Percentiles rank a stretch among this genome's conserved stretches.
phyloP scores from a whole-genome alignment of 75 land plant genomes.

The Isoetes taiwanensis region DNA sequence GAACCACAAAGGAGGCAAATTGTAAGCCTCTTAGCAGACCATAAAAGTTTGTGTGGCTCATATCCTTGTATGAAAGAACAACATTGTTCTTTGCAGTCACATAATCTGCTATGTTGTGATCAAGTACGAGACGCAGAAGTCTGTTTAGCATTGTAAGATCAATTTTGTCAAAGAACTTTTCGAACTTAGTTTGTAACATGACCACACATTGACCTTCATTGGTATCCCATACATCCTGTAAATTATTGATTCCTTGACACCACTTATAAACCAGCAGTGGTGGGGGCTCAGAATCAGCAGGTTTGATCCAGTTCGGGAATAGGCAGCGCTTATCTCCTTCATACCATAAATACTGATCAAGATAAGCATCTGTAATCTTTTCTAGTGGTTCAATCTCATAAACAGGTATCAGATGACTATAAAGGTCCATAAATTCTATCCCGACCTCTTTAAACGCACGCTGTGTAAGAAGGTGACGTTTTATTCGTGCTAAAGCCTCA shows the following conservation, averaged over 20 bases:
- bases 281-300: constrained; percentile 98
- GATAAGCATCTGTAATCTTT: constrained; percentile 98
- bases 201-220: constrained; percentile 97
- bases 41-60: constrained; percentile 98
- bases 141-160: constrained; percentile 97
- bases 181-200: constrained; percentile 98
- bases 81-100: constrained; percentile 99
- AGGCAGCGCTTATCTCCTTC: constrained; percentile 96
- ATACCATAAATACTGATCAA: constrained; percentile 98
- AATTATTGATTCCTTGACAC: constrained; percentile 98
- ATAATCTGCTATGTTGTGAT: constrained; percentile 98
- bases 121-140: constrained; percentile 88
- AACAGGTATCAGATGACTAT: constrained; percentile 94
- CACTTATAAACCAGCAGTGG: constrained; percentile 93
- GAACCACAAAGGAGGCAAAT: constrained; percentile 98
- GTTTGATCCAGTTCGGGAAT: constrained; percentile 98
- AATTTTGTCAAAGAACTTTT: constrained; percentile 97
- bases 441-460: constrained; percentile 98
- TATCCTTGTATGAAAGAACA: constrained; percentile 91
- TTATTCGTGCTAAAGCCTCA: constrained; percentile 91
- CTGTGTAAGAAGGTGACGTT: constrained; percentile 94
- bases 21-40: constrained; percentile 95
- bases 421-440: constrained; percentile 97
- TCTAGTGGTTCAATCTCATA: constrained; percentile 99
- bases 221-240: constrained; percentile 96